phyloP scores from a whole-genome alignment of 768 basidiomycete species.

The Naganishia antarctica region DNA sequence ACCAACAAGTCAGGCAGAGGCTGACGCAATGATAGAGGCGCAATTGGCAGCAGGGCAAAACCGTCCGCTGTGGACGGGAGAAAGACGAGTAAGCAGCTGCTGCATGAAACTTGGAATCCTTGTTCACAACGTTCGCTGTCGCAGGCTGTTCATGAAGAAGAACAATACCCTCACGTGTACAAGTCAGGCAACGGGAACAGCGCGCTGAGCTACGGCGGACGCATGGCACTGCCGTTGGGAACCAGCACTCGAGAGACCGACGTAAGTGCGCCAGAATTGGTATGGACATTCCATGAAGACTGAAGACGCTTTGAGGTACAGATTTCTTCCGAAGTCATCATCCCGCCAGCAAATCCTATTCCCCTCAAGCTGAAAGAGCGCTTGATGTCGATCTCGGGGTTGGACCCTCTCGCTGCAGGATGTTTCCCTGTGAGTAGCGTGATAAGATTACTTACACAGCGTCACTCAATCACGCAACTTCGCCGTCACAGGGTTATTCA shows the following conservation, averaged over 20 bases:
- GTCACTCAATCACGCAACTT: neutral
- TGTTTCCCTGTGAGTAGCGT: constrained; percentile 67
- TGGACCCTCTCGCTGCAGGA: constrained; percentile 70
- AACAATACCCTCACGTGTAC: constrained; percentile 77
- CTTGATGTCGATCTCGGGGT: constrained; percentile 63
- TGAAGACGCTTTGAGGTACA: constrained; percentile 42
- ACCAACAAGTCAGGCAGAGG: constrained; percentile 39
- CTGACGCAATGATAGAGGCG: constrained; percentile 43
- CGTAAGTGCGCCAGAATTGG: constrained; percentile 51
- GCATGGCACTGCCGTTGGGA: constrained; percentile 76
- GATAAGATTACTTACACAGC: neutral
- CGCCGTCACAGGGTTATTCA: constrained; percentile 64
- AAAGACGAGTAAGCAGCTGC: neutral
- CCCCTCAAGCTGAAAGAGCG: constrained; percentile 69
- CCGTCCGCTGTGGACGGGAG: constrained; percentile 26
- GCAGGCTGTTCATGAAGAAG: constrained; percentile 40
- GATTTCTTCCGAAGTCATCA: constrained; percentile 81
- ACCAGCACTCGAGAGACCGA: constrained; percentile 66
- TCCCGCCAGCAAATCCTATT: constrained; percentile 76
- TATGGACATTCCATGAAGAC: too few species aligned
- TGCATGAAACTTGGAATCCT: neutral
- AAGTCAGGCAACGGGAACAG: constrained; percentile 64
- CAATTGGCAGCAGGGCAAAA: constrained; percentile 39
- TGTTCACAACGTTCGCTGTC: neutral
- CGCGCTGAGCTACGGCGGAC: constrained; percentile 68